Percentiles rank a stretch among this genome's conserved stretches.
Conservation (phyloP, 495 filamentous ascomycete genomes). For the Podospora bellae-mahoneyi region DNA sequence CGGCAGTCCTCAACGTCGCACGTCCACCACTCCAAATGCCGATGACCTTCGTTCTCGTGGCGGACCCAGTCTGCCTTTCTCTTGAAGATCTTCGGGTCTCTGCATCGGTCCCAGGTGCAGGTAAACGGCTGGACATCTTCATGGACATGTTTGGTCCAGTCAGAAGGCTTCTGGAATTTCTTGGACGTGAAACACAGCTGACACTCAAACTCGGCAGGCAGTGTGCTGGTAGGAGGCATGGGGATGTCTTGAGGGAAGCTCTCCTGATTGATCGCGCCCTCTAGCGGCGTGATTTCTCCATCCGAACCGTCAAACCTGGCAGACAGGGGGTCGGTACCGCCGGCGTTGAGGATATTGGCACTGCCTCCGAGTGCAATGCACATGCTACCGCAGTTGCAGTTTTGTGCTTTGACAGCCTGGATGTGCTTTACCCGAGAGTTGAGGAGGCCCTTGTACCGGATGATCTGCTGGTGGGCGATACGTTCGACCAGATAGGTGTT, state of each 20-base stretch:
- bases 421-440: constrained; percentile 69
- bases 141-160: constrained; percentile 97
- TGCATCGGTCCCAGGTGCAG: constrained; percentile 83
- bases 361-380: constrained; percentile 65
- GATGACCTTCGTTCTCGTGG: constrained; percentile 91
- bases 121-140: constrained; percentile 96
- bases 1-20: constrained; percentile 77
- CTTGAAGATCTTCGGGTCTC: constrained; percentile 92
- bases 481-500: constrained; percentile 72
- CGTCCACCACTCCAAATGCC: constrained; percentile 89
- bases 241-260: constrained; percentile 78
- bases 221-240: constrained; percentile 69
- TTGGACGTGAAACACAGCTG: constrained; percentile 86
- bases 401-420: constrained; percentile 47
- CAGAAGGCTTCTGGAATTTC: constrained; percentile 89
- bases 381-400: constrained; percentile 57
- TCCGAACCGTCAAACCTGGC: constrained; percentile 54
- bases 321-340: constrained; percentile 40
- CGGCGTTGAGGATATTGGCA: constrained; percentile 40
- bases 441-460: constrained; percentile 75
- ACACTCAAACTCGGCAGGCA: constrained; percentile 92
- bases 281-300: constrained; percentile 59
- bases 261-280: constrained; percentile 64
- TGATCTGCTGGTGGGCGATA: constrained; percentile 73
- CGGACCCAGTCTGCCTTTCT: constrained; percentile 96